Evolutionary conservation across 352 stramenopile species (phyloP).

Genomic region (Phytophthora podocarpi): DNA sequence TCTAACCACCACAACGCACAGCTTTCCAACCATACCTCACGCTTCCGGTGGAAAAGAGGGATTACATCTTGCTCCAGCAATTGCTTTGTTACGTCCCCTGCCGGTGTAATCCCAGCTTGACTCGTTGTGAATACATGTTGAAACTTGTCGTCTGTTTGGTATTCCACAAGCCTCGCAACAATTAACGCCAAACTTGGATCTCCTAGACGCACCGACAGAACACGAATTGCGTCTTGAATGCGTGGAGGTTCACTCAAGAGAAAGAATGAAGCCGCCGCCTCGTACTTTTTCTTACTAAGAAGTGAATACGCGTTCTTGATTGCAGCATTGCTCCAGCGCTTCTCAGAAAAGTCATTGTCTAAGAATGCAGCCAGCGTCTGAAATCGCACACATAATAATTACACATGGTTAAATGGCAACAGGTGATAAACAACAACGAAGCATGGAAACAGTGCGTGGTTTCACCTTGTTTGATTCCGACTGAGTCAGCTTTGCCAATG

Average conservation of each 20-base stretch:
- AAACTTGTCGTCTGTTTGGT: slow-evolving; percentile 52
- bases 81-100: slow-evolving; percentile 50
- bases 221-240: slow-evolving; percentile 91
- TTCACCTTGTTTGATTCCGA: slow-evolving; percentile 72
- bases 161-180: slow-evolving; percentile 89
- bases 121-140: slow-evolving; percentile 61
- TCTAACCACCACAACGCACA: slow-evolving; percentile 85
- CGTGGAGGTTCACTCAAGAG: slow-evolving; percentile 92
- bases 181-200: slow-evolving; percentile 92
- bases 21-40: slow-evolving; percentile 80
- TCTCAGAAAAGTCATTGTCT: slow-evolving; percentile 82
- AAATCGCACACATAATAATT: slow-evolving; percentile 4
- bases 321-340: slow-evolving; percentile 85
- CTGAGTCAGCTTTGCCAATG: slow-evolving; percentile 78
- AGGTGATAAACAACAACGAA: neutral
- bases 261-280: slow-evolving; percentile 92
- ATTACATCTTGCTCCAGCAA: slow-evolving; percentile 76
- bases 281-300: slow-evolving; percentile 93
- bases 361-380: slow-evolving; percentile 80
- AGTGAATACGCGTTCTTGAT: slow-evolving; percentile 96
- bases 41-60: slow-evolving; percentile 59
- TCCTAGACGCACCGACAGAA: slow-evolving; percentile 86
- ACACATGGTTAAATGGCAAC: neutral
- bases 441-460: neutral
- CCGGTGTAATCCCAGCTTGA: slow-evolving; percentile 66